Base-by-base conservation (phyloP, 2,329 filamentous ascomycete species). In the Neonectria coccinea region DNA sequence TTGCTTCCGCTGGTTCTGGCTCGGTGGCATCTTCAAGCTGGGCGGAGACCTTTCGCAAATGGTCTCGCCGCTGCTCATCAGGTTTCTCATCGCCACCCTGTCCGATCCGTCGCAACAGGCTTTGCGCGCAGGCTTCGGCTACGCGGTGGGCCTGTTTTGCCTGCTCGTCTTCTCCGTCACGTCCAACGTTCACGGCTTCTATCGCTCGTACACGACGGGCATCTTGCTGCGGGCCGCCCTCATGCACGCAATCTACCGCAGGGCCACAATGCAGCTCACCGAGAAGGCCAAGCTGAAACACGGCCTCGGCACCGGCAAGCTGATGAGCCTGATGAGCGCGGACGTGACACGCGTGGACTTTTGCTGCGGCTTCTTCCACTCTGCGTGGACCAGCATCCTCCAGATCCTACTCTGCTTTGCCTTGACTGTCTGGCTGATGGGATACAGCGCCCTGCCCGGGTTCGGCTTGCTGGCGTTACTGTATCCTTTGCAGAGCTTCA, bases 301-400 rank as follows among this genome's bases (percentile, higher is more conserved):
- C 11, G 67, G 61, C 0, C 63, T 74, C 0, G 68, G 64, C 1
- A 75, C 70, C 0, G 75, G 73, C 14, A 77, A 76, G 51, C 64
- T 77, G 10, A 76, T 74, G 68, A 77, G 74, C 41, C 56, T 77
- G 12, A 77, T 77, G 66, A 77, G 75, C 10, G 75, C 75, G 2
- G 75, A 77, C 14, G 74, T 77, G 14, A 76, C 75, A 1, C 73
- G 75, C 5, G 56, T 77, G 1, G 75, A 77, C 47, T 77, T 75
- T 42, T 75, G 74, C 62, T 76, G 75, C 27, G 72, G 73, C n/a
- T 77, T 69, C 51, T 76, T 77, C 41, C 75, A 77, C 56, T 67
- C 75, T 1, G 66, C 67, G 0, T 77, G 75, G 75, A 77, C 75
- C 0, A 76, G 74, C 48, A 67, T 76, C n/a, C 62, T 76, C 2